phyloP scores from a whole-genome alignment of 768 basidiomycete species.

The Rhizopogon rudus region DNA sequence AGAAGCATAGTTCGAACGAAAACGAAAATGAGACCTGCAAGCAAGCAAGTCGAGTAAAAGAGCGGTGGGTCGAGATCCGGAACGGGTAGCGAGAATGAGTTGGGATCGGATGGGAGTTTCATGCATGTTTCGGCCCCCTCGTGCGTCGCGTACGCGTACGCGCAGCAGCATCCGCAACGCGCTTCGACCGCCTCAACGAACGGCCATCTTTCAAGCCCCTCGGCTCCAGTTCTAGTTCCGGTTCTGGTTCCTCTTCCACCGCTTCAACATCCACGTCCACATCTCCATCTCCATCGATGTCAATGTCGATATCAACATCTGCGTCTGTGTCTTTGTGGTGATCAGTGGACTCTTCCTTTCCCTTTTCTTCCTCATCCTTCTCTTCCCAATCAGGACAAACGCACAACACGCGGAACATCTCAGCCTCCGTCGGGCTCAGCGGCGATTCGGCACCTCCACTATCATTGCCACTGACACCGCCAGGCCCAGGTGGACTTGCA shows the following conservation, averaged over 20 bases:
- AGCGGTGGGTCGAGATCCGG: neutral
- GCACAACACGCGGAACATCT: slow-evolving; percentile 65
- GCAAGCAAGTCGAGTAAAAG: neutral
- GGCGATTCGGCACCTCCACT: slow-evolving; percentile 32
- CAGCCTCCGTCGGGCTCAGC: slow-evolving; percentile 64
- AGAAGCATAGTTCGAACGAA: slow-evolving; percentile 9
- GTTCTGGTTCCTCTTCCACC: neutral
- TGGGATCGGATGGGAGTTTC: slow-evolving; percentile 3
- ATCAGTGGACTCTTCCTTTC: neutral
- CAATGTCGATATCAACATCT: neutral
- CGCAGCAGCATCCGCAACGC: slow-evolving; percentile 59
- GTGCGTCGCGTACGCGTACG: slow-evolving; percentile 36
- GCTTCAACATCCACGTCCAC: neutral
- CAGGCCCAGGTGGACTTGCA: no score
- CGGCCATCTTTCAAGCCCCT: neutral
- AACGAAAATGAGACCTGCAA: neutral
- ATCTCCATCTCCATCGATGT: slow-evolving; percentile 5
- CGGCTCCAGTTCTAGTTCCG: neutral
- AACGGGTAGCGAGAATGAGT: neutral
- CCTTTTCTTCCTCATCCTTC: slow-evolving; percentile 28
- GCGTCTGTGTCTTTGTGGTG: neutral
- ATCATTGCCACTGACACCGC: no score
- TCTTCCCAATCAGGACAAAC: slow-evolving; percentile 48
- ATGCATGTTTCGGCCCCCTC: slow-evolving; percentile 22
- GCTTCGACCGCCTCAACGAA: slow-evolving; percentile 47